Percentiles rank a stretch among this genome's conserved stretches.
Conservation (phyloP, 2,329 filamentous ascomycete species). For the Emmonsiellopsis sp. region DNA sequence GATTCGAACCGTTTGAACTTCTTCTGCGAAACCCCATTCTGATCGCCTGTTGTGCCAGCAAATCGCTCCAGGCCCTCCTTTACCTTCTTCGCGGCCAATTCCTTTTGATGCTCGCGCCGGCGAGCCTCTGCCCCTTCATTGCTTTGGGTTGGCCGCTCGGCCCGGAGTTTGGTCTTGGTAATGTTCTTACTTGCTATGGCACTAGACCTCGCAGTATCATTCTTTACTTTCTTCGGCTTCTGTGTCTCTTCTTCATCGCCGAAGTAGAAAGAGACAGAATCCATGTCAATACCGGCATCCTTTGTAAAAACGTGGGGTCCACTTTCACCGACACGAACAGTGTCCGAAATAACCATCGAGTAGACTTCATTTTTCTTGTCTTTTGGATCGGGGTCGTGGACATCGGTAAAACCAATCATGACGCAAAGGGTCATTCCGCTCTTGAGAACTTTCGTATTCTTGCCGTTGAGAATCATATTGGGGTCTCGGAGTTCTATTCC, state of each 20-base stretch:
- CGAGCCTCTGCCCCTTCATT: constrained; percentile 85
- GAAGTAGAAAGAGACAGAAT: constrained; percentile 97
- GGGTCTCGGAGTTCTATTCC: constrained; percentile 84
- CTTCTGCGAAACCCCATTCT: constrained; percentile 89
- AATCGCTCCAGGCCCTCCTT: constrained; percentile 79
- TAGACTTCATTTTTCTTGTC: constrained; percentile 86
- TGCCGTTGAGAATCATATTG: constrained; percentile 75
- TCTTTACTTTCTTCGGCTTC: constrained; percentile 72
- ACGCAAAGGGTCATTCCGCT: constrained; percentile 96
- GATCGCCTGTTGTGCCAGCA: constrained; percentile 70
- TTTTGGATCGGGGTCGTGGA: constrained; percentile 77
- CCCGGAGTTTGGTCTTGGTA: constrained; percentile 83
- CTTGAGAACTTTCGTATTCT: constrained; percentile 73
- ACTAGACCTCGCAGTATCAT: constrained; percentile 71
- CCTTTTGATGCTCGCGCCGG: constrained; percentile 85
- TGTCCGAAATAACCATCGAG: constrained; percentile 84
- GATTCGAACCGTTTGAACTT: constrained; percentile 99
- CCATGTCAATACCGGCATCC: constrained; percentile 81
- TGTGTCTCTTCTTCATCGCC: constrained; percentile 83
- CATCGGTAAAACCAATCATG: constrained; percentile 79
- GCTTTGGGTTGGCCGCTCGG: constrained; percentile 76
- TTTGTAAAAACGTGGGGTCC: constrained; percentile 78
- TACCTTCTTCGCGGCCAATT: constrained; percentile 79
- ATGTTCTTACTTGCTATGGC: constrained; percentile 93
- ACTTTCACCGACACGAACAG: constrained; percentile 68